phyloP scores from a whole-genome alignment of 352 stramenopile genomes.

The Phytophthora ohioensis region DNA sequence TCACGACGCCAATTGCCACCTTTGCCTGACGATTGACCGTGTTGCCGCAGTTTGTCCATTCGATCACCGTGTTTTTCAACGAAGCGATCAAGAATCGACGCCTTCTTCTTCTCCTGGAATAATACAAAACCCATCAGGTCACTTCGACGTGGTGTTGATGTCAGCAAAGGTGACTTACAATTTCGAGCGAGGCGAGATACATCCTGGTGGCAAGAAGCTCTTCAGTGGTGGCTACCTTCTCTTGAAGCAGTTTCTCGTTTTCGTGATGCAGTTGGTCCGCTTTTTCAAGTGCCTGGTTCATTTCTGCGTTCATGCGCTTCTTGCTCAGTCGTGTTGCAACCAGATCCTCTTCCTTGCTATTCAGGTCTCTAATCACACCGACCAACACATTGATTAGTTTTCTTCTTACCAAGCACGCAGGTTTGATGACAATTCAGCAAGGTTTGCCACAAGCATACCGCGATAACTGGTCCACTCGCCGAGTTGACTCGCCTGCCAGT shows the following conservation, averaged over 20 bases:
- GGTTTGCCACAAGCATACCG: slow-evolving; percentile 40
- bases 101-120: slow-evolving; percentile 73
- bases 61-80: slow-evolving; percentile 83
- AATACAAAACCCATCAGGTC: background rate
- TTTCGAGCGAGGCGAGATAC: slow-evolving; percentile 76
- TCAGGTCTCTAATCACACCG: slow-evolving; percentile 52
- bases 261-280: slow-evolving; percentile 63
- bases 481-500: slow-evolving; percentile 71
- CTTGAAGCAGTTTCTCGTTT: slow-evolving; percentile 69
- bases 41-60: slow-evolving; percentile 55
- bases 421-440: background rate
- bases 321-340: slow-evolving; percentile 59
- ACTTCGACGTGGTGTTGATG: background rate
- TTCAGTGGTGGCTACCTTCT: slow-evolving; percentile 70
- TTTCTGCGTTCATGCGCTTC: slow-evolving; percentile 61
- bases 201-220: slow-evolving; percentile 74
- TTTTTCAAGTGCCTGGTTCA: slow-evolving; percentile 64
- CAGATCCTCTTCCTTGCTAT: slow-evolving; percentile 63
- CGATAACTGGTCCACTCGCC: slow-evolving; percentile 66
- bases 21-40: slow-evolving; percentile 21
- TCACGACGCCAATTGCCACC: slow-evolving; percentile 50
- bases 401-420: background rate
- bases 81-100: slow-evolving; percentile 79
- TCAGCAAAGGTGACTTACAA: slow-evolving; percentile 29
- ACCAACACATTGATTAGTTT: slow-evolving; percentile 7